Conservation (phyloP, 2,329 filamentous ascomycete species). For the Colletotrichum sansevieriae region DNA sequence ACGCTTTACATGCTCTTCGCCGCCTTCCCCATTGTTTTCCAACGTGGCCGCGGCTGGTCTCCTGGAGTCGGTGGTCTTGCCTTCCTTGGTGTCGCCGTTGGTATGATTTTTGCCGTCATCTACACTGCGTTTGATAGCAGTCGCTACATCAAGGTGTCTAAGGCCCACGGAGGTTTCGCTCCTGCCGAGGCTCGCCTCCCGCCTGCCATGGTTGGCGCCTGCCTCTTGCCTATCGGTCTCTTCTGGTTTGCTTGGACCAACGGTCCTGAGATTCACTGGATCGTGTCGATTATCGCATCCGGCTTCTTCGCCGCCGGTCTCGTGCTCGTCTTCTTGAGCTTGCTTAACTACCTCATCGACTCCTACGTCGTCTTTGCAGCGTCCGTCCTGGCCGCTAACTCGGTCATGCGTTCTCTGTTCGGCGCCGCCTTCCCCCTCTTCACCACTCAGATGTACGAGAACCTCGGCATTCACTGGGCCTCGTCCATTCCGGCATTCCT, state of each 20-base stretch:
- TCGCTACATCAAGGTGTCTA: constrained; percentile 55
- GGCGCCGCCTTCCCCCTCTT: constrained; percentile 82
- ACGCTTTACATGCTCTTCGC: constrained; percentile 72
- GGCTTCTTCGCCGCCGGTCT: constrained; percentile 53
- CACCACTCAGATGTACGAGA: constrained; percentile 69
- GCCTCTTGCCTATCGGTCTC: constrained; percentile 66
- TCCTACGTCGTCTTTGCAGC: constrained; percentile 77
- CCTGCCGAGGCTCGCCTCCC: constrained; percentile 70
- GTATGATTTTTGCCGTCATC: constrained; percentile 69
- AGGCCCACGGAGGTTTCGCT: constrained; percentile 60
- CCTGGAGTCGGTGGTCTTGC: constrained; percentile 72
- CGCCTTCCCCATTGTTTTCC: constrained; percentile 76
- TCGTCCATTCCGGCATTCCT: constrained; percentile 80
- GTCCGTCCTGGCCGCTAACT: constrained; percentile 79
- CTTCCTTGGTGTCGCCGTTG: constrained; percentile 77
- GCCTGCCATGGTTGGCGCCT: constrained; percentile 66
- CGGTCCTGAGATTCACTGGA: constrained; percentile 62
- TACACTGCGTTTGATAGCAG: constrained; percentile 62
- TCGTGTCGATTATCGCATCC: constrained; percentile 56
- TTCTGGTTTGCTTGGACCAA: constrained; percentile 73
- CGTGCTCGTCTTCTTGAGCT: constrained; percentile 67
- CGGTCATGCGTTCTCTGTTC: constrained; percentile 78
- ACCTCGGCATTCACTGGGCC: constrained; percentile 82
- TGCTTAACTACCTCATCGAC: constrained; percentile 70
- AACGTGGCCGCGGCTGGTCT: constrained; percentile 69